Evolutionary conservation across 805 yeast species (phyloP), one percentile per base, ranked within the genome.

Genomic region (Candida namnaoensis): DNA sequence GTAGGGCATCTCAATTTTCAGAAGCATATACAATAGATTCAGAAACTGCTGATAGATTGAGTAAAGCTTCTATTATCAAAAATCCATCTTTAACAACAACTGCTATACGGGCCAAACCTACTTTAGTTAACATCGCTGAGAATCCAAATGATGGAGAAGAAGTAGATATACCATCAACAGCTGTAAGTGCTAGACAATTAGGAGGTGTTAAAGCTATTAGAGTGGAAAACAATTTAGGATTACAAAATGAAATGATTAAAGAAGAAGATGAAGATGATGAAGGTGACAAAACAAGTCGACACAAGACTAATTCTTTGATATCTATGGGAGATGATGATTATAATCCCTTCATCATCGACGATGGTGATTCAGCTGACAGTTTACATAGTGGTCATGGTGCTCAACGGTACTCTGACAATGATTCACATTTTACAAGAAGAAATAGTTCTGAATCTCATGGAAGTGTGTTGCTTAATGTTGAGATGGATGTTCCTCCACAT

Each of bases 71-170:
- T 8, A 69, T 69, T 14, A 64, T 62, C 25, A 62, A 65, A 6
- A 55, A 63, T 37, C 68, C 69, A 5, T 60, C 65, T 15, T 42
- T 47, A 28, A 64, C 66, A 33, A 82, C 81, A 55, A 83, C 88
- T 0, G 95, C 93, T 2, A 81, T 84, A 43, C 74, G 81, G 45
- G 93, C 85, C 3, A 78, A 73, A 53, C 93, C 95, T 1, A 72
- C 73, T 49, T 65, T 86, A 46, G 82, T 86, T n/a, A 71, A 71
- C 41, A 72, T 78, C 2, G 41, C 38, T 27, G 38, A 25, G 9
- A n/a, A 26, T n/a, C 14, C 7, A 7, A 37, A 40, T 7, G 58
- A 50, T 36, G 51, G 46, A 23, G 51, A 39, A 3, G 46, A 47
- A 7, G 60, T 50, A n/a, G 44, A 42, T 1, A 36, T 46, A 3